phyloP scores from a whole-genome alignment of 148 eudicot genomes.

The Nyssa sinensis region DNA sequence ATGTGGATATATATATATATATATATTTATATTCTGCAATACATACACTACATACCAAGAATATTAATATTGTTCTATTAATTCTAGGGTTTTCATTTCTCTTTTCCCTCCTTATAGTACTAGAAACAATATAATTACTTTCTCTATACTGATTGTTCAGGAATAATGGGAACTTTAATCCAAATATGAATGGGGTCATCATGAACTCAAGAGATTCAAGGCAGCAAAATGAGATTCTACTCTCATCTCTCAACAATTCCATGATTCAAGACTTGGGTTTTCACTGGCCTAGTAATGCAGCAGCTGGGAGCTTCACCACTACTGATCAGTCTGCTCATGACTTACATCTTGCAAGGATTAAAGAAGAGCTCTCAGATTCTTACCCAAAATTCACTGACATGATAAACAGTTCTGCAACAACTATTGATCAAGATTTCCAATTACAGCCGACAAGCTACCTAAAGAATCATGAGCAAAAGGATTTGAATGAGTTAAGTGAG shows the following conservation, averaged over 20 bases:
- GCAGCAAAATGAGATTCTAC: slow-evolving; percentile 21
- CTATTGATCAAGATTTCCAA: slow-evolving; percentile 26
- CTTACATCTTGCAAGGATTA: slow-evolving; percentile 27
- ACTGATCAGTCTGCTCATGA: slow-evolving; percentile 27
- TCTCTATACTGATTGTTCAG: slow-evolving; percentile 28
- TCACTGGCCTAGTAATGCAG: slow-evolving; percentile 26
- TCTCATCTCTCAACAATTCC: slow-evolving; percentile 24
- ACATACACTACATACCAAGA: background rate
- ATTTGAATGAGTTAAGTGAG: slow-evolving; percentile 18
- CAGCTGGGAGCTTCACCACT: slow-evolving; percentile 14
- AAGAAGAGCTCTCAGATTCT: slow-evolving; percentile 28
- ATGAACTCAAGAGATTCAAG: slow-evolving; percentile 15
- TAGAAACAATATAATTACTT: background rate
- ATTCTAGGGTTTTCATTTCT: background rate
- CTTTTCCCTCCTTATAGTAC: background rate
- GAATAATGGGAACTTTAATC: slow-evolving; percentile 32
- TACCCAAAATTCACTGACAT: slow-evolving; percentile 41
- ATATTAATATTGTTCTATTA: background rate
- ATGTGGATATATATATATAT: no score
- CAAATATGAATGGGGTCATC: slow-evolving; percentile 25
- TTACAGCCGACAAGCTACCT: slow-evolving; percentile 16
- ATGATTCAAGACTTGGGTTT: slow-evolving; percentile 52
- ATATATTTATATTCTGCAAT: background rate
- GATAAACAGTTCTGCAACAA: slow-evolving; percentile 33
- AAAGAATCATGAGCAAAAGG: slow-evolving; percentile 26